Evolutionary conservation across 1,284 basidiomycete genomes (phyloP).

Genomic region (Marasmius sp.): DNA sequence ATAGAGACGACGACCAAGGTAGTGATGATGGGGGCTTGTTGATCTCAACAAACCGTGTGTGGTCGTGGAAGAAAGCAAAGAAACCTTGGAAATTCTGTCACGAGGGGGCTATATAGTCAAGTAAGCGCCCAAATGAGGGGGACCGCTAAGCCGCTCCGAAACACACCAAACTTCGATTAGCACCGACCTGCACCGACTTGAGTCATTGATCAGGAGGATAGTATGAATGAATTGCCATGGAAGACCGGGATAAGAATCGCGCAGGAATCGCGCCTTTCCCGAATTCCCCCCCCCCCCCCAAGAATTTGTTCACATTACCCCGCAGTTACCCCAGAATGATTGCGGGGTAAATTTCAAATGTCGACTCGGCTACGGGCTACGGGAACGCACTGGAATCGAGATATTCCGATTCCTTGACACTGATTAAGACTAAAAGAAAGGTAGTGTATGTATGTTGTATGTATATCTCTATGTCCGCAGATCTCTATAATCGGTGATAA

Average conservation of each 20-base stretch:
- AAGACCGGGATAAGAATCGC: too few relatives aligned
- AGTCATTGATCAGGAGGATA: neutral
- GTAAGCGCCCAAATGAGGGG: neutral
- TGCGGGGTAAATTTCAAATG: neutral
- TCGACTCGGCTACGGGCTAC: neutral
- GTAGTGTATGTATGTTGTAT: too few relatives aligned
- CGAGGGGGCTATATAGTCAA: neutral
- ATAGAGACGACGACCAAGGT: neutral
- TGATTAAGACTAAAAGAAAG: neutral
- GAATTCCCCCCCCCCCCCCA: neutral
- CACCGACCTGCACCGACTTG: neutral
- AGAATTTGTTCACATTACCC: neutral
- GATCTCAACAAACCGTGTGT: neutral
- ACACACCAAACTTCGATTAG: neutral
- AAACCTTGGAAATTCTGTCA: neutral
- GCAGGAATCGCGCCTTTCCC: neutral
- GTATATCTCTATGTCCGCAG: too few relatives aligned
- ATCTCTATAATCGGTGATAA: too few relatives aligned
- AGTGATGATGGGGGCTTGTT: neutral
- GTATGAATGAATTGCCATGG: neutral
- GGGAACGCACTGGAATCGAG: neutral
- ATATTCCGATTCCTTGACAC: neutral
- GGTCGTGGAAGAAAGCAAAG: neutral
- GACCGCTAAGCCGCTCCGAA: neutral
- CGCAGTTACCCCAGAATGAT: neutral